Evolutionary conservation across 192 early-diverging fungal genomes (phyloP), one percentile per base, ranked within the genome.

Genomic region (Rhizophagus sp.): DNA sequence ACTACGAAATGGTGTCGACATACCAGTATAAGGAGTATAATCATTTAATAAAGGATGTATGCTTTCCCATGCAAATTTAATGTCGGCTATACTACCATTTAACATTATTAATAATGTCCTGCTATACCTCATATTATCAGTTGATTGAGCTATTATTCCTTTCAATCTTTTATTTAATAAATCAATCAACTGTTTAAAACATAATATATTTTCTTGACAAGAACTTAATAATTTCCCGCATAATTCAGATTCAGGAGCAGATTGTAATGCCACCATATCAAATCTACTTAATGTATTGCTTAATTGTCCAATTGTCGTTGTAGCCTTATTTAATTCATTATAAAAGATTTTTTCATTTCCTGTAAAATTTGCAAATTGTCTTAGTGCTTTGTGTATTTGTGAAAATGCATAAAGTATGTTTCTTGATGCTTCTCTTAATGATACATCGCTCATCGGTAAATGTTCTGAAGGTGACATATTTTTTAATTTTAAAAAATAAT

Each of bases 341-440:
- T 33, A 69, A 24, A 85, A 87, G 13, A 82, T 17, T 62, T 85
- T 83, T 79, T 87, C 86, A 62, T 83, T 82, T 19, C 77, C 72
- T 1, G 82, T 82, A 67, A 82, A 85, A 12, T 66, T 78, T 17
- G 82, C 81, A 57, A 82, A 83, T 47, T 87, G 86, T 27, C 82
- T 78, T 71, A 87, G 62, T 5, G 84, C 86, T 72, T 79, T 84
- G 61, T 83, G 82, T 25, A 87, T 82, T 63, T 87, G 86, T 1
- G 82, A 83, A 36, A 87, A 82, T 17, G 86, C 84, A 70, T 85
- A 87, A 13, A 87, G 73, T 6, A 87, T 87, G 2, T 81, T 82
- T 13, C 86, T 73, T 69, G 82, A 80, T 24, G 86, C 82, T 62
- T 87, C 86, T 7, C 84, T 78, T 2, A 87, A 68, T 8, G 80